Percentiles rank a stretch among this genome's conserved stretches.
Evolutionary conservation across 139 green algal species (phyloP).

Genomic region (Desmodesmus armatus): DNA sequence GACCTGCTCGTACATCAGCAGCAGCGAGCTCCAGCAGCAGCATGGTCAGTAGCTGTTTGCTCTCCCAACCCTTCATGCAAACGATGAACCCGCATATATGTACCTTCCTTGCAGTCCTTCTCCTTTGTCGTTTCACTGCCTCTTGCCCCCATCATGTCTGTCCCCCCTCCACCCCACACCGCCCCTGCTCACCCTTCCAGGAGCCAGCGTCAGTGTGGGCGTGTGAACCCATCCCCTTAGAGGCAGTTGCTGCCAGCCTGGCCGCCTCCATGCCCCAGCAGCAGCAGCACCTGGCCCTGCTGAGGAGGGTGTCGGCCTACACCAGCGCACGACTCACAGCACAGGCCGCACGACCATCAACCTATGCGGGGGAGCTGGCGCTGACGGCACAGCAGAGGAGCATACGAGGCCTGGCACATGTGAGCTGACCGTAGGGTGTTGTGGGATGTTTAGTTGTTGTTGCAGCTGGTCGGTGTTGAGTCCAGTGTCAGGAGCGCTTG

Average conservation of each 20-base stretch:
- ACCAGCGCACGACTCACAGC: conserved; percentile 46
- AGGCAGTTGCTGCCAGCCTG: neutral
- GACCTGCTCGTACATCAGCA: neutral
- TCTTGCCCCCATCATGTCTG: no score
- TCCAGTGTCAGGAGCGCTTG: no score
- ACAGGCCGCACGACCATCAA: conserved; percentile 27
- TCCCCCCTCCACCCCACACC: no score
- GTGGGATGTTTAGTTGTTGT: no score
- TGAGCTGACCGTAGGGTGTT: neutral
- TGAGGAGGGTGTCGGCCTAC: conserved; percentile 24
- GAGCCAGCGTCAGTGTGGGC: neutral
- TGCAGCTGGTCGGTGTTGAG: no score
- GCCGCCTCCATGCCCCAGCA: conserved; percentile 33
- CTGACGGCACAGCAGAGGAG: conserved; percentile 37
- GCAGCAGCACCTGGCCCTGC: conserved; percentile 6
- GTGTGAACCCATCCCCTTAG: neutral
- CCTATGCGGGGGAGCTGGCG: conserved; percentile 46
- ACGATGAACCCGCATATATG: no score
- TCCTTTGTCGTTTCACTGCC: no score
- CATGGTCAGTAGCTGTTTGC: no score
- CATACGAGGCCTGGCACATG: neutral
- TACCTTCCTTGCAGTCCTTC: no score
- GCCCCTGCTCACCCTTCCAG: neutral
- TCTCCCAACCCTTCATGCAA: no score
- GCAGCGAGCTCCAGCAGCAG: no score